Conservation (phyloP, 2,329 filamentous ascomycete species). For the Trichoderma atroviride region DNA sequence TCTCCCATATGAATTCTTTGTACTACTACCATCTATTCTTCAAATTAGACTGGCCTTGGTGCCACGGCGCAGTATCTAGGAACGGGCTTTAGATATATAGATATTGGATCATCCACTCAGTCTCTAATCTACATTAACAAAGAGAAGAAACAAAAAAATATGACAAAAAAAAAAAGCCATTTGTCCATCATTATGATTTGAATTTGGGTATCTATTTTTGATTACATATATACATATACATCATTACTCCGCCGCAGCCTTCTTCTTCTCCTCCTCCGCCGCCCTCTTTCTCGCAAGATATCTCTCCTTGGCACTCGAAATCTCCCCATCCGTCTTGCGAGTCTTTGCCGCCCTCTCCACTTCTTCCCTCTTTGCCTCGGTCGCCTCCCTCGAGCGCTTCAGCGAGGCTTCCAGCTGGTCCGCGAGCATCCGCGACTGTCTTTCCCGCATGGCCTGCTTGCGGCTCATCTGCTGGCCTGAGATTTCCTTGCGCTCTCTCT, state of each 20-base stretch:
- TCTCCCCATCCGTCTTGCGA: slow-evolving; percentile 74
- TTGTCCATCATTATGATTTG: not conserved
- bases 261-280: slow-evolving; percentile 68
- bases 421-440: slow-evolving; percentile 78
- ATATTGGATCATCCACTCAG: slow-evolving; percentile 15
- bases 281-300: slow-evolving; percentile 78
- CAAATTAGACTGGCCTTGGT: slow-evolving; percentile 16
- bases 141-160: not conserved
- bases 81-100: slow-evolving; percentile 13
- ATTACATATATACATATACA: not conserved
- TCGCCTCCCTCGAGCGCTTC: slow-evolving; percentile 71
- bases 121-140: not conserved
- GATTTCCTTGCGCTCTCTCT: slow-evolving; percentile 42
- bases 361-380: slow-evolving; percentile 64
- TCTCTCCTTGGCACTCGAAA: slow-evolving; percentile 76
- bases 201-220: slow-evolving; percentile 37
- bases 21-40: slow-evolving; percentile 11
- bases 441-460: slow-evolving; percentile 70
- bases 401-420: slow-evolving; percentile 73
- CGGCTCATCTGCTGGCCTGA: slow-evolving; percentile 50
- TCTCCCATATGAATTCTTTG: not conserved
- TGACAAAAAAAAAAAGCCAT: not conserved
- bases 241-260: slow-evolving; percentile 35
- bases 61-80: slow-evolving; percentile 8
- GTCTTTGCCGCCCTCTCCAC: slow-evolving; percentile 71